Evolutionary conservation across 352 stramenopile species (phyloP), one percentile per base, ranked within the genome.

Genomic region (Globisporangium radiosum): DNA sequence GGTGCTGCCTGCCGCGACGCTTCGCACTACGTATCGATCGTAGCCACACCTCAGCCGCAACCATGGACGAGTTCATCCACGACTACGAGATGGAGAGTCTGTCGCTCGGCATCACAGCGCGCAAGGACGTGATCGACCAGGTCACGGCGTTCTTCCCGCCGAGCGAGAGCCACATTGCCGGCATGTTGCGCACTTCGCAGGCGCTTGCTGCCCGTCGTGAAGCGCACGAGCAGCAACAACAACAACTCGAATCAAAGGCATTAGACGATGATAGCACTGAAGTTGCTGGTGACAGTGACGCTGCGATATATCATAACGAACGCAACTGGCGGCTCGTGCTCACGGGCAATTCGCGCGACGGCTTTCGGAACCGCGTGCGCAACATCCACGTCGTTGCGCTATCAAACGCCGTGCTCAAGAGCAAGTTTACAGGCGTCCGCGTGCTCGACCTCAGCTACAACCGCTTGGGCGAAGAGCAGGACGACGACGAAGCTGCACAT

Each of bases 51-150:
- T 39, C 49, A 39, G 25, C 0, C 15, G 25, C 49, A 4, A 42
- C 6, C 25, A 87, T 89, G 75, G 73, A 84, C 56, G 79, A 87
- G 64, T 89, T 89, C 56, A 44, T 83, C 48, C 79, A 89, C 62
- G 60, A 68, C 55, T 89, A 89, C 60, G 79, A 89, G 72, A 89
- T 89, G 79, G 79, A 89, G 70, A 89, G 79, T 37, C 61, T 89
- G 42, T 68, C 80, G 60, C 65, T 87, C 37, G 79, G 79, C 47
- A 78, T 87, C 60, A 89, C 73, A 37, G 76, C 79, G 11, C 67
- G 79, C 17, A 75, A 72, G 47, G 79, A 89, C 48, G 70, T 89
- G 55, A 69, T 75, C 7, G 65, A 68, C 37, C 68, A 79, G 51
- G 68, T 89, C 61, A 54, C 58, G 37, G 54, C 73, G 8, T 78